Percentiles rank a stretch among this genome's conserved stretches.
These are phyloP conservation scores for Chloranthus sessilifolius DNA, from an alignment of 164 flowering plant genomes.

Conservation along the genomic window DNA sequence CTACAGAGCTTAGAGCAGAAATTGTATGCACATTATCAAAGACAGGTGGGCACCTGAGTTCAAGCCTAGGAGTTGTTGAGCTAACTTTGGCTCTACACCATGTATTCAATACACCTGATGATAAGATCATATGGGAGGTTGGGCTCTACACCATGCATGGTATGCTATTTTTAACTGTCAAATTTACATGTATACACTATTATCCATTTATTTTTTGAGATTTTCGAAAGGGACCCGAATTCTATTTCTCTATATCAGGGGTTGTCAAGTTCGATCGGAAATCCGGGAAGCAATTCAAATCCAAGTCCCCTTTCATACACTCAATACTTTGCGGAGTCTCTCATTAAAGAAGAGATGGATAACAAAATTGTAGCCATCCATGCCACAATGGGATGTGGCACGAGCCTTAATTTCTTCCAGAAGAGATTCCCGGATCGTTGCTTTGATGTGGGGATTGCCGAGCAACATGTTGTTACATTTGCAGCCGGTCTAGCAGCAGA, in stretches of 20 bases:
- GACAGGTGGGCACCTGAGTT: too few species aligned
- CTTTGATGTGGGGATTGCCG: constrained; percentile 96
- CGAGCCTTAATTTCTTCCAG: constrained; percentile 86
- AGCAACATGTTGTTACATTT: constrained; percentile 96
- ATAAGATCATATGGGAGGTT: too few species aligned
- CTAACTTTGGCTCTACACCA: too few species aligned
- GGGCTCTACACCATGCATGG: too few species aligned
- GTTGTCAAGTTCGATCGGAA: constrained; percentile 74
- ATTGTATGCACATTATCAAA: too few species aligned
- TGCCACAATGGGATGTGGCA: constrained; percentile 99
- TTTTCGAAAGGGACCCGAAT: too few species aligned
- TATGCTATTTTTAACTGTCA: too few species aligned
- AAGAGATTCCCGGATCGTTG: constrained; percentile 80
- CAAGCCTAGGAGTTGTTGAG: too few species aligned
- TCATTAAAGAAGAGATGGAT: constrained; percentile 70
- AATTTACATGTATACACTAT: too few species aligned
- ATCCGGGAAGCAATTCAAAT: constrained; percentile 78
- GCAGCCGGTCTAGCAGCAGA: constrained; percentile 94
- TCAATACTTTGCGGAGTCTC: constrained; percentile 79
- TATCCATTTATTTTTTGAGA: too few species aligned
- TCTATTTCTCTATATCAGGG: constrained; percentile 45
- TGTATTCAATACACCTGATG: too few species aligned
- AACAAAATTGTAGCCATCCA: constrained; percentile 79
- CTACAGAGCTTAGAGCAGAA: too few species aligned
- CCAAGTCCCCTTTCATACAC: constrained; percentile 70